These are phyloP conservation scores for Gracilaria domingensis DNA, from an alignment of 23 red algal genomes.

Conservation along the genomic window DNA sequence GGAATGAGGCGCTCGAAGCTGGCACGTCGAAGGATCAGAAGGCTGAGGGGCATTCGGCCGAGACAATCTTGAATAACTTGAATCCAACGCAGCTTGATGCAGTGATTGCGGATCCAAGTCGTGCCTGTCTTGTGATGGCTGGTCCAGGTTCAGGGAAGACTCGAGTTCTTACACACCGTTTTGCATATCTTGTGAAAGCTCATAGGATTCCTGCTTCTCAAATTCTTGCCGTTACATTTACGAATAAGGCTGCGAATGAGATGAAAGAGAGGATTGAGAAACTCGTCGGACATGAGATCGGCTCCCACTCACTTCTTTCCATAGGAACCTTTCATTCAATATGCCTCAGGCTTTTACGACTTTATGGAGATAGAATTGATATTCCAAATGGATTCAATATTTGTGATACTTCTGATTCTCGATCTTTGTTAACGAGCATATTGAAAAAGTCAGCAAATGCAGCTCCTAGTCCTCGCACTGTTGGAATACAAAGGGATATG, in stretches of 20 bases:
- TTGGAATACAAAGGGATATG: conserved; percentile 30
- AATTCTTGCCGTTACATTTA: conserved; percentile 91
- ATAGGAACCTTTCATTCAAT: conserved; percentile 88
- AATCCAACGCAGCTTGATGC: conserved; percentile 60
- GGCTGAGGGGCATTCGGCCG: not conserved
- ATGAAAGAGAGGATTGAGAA: conserved; percentile 76
- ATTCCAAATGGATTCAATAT: conserved; percentile 58
- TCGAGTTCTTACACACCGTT: conserved; percentile 75
- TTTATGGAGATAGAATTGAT: conserved; percentile 60
- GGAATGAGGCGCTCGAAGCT: not conserved
- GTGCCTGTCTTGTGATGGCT: conserved; percentile 78
- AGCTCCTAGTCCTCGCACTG: not conserved
- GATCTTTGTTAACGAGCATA: conserved; percentile 38
- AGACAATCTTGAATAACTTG: conserved; percentile 50
- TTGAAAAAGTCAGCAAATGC: conserved; percentile 23
- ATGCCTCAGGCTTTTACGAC: conserved; percentile 52
- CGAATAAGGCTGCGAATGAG: conserved; percentile 89
- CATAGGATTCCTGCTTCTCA: conserved; percentile 25
- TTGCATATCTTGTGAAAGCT: conserved; percentile 71
- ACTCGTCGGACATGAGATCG: conserved; percentile 50
- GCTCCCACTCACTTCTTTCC: not conserved
- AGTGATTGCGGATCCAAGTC: conserved; percentile 57
- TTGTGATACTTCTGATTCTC: conserved; percentile 65
- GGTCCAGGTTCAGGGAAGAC: conserved; percentile 93
- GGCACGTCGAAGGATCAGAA: no score